These are phyloP conservation scores for Rhizopogon rudus DNA, from an alignment of 768 basidiomycete species.

Conservation along the genomic window DNA sequence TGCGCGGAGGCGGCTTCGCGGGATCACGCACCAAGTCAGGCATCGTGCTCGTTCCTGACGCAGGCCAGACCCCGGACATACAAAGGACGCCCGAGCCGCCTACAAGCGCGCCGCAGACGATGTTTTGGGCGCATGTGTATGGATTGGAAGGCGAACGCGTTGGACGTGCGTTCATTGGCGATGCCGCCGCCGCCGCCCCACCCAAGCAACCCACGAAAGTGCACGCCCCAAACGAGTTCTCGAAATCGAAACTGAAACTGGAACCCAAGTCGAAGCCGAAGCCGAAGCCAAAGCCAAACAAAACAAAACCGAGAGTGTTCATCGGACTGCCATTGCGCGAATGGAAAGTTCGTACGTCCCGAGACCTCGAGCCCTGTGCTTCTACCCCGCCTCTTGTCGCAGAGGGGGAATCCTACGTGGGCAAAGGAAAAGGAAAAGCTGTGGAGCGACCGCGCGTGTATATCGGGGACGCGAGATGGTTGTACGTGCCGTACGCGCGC, in stretches of 20 bases:
- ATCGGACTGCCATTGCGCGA: conserved; percentile 17
- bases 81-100: conserved; percentile 4
- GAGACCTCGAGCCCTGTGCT: conserved; percentile 17
- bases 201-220: neutral
- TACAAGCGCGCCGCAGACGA: neutral
- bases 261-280: neutral
- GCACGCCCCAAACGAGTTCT: neutral
- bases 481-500: conserved; percentile 15
- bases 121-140: conserved; percentile 32
- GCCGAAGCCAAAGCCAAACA: neutral
- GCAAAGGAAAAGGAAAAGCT: conserved; percentile 3
- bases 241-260: neutral
- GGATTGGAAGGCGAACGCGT: conserved; percentile 23
- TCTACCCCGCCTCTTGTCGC: neutral
- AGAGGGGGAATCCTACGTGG: neutral
- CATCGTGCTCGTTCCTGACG: conserved; percentile 21
- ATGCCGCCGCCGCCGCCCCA: neutral
- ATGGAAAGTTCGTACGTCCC: conserved; percentile 17
- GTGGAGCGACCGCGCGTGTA: conserved; percentile 11
- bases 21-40: conserved; percentile 15
- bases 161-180: conserved; percentile 17
- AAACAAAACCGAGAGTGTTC: conserved; percentile 16
- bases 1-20: conserved; percentile 20
- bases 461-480: conserved; percentile 11
- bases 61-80: neutral